phyloP scores from a whole-genome alignment of 257 asterid species.

The Penstemon eatonii region DNA sequence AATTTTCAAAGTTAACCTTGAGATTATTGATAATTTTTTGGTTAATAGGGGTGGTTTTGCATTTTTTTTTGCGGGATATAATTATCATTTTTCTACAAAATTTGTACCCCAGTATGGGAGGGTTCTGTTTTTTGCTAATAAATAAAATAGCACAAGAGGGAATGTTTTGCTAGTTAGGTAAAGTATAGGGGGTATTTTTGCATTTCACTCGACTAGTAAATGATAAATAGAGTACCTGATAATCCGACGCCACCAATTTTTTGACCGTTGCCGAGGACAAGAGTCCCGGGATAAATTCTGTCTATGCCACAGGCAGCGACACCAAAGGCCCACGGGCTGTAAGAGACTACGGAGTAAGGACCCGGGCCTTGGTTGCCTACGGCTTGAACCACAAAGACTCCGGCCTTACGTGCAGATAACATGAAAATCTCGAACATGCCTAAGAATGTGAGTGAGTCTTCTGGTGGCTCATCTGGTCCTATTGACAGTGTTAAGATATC shows the following conservation, averaged over 20 bases:
- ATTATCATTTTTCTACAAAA: too few species aligned
- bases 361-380: slow-evolving; percentile 86
- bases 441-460: slow-evolving; percentile 67
- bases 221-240: slow-evolving; percentile 45
- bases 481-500: slow-evolving; percentile 75
- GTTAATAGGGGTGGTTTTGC: too few species aligned
- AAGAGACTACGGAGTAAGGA: slow-evolving; percentile 72
- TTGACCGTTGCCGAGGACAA: slow-evolving; percentile 71
- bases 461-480: slow-evolving; percentile 85
- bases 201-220: too few species aligned
- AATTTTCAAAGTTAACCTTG: too few species aligned
- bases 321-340: slow-evolving; percentile 83
- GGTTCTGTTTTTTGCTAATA: too few species aligned
- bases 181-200: too few species aligned
- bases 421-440: slow-evolving; percentile 77
- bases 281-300: slow-evolving; percentile 76
- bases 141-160: too few species aligned
- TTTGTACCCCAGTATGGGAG: too few species aligned
- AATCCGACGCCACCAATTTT: slow-evolving; percentile 69
- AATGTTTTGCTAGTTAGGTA: too few species aligned
- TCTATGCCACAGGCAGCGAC: slow-evolving; percentile 77
- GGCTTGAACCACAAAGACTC: slow-evolving; percentile 77
- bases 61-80: too few species aligned
- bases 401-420: slow-evolving; percentile 82
- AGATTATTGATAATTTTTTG: too few species aligned